Evolutionary conservation across 208 protist genomes (phyloP).

Genomic region (Jaenimonas drosophilae): DNA sequence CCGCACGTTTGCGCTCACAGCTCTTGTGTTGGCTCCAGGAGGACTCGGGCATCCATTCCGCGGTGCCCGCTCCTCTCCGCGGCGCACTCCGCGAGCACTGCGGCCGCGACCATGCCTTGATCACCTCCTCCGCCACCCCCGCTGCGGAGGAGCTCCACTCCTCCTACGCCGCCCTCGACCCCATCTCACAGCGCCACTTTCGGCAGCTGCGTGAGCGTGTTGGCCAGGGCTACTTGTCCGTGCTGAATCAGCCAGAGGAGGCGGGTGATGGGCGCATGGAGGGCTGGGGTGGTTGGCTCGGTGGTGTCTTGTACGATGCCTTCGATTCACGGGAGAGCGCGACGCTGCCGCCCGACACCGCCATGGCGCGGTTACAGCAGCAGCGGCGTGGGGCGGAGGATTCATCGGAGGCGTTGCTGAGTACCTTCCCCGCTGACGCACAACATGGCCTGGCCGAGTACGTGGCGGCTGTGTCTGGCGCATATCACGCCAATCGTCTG

Average conservation of each 20-base stretch:
- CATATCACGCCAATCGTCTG: constrained; percentile 58
- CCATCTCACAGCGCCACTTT: constrained; percentile 64
- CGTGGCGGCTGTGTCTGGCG: constrained; percentile 38
- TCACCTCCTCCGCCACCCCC: too few species aligned
- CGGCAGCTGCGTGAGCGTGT: constrained; percentile 47
- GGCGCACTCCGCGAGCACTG: too few species aligned
- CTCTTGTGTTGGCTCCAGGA: constrained; percentile 59
- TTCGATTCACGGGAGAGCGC: constrained; percentile 39
- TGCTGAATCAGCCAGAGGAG: constrained; percentile 73
- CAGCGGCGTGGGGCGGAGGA: background rate
- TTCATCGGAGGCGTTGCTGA: constrained; percentile 17
- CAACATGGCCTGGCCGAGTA: constrained; percentile 53
- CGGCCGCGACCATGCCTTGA: too few species aligned
- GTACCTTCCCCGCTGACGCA: constrained; percentile 25
- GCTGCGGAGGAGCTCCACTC: constrained; percentile 13
- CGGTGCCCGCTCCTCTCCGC: background rate
- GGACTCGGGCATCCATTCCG: constrained; percentile 3
- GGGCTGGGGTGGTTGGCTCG: constrained; percentile 59
- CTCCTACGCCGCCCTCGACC: constrained; percentile 45
- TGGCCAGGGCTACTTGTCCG: constrained; percentile 86
- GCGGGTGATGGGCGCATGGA: background rate
- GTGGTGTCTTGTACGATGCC: constrained; percentile 46
- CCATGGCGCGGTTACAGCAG: constrained; percentile 3
- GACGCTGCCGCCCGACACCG: background rate
- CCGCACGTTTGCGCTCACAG: constrained; percentile 39